Base-by-base conservation (phyloP, 73 alveolate genomes). In the Symbiodinium natans region DNA sequence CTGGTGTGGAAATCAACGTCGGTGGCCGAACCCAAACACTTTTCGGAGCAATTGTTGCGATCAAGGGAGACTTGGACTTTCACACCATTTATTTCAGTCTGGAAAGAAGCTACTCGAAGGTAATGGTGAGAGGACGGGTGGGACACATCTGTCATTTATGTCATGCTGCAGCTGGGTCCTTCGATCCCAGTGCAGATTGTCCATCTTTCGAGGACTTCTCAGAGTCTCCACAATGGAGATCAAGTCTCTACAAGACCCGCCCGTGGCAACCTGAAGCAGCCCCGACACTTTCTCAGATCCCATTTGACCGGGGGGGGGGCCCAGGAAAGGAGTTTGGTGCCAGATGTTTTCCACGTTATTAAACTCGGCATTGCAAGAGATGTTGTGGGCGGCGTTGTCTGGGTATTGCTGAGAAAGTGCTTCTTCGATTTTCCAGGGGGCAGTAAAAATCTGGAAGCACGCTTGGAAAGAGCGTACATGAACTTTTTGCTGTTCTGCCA, bases 341-440 rank as follows among this genome's bases (percentile, higher is more conserved):
- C 68, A 10, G 93, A 85, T 13, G 19, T 34, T 10, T 84, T 84
- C 19, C 93, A 84, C 38, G 48, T 84, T 25, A 6, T 84, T 0
- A 84, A 84, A 36, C 46, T 84, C 0, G 93, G 93, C 8, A 6
- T 42, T 46, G 93, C 80, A 25, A 25, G 93, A 0, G 93, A 85
- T 34, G 82, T 85, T 0, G 75, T 52, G 3, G 93, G 93, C 25
- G 9, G 38, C 27, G 19, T 29, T n/a, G 33, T 85, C 33, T 46
- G 42, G 19, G 27, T 31, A 23, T 33, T 85, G 38, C 33, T 36
- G 2, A 42, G 93, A 41, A 48, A 9, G 31, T 46, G 82, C 36
- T 41, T 85, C 52, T 85, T 42, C 17, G 93, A 85, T 33, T 10
- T 31, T 27, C 27, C 2, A 1, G 41, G 31, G 31, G 15, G 19